Evolutionary conservation across 176 grass and related monocot species (phyloP).

Genomic region (sorghum (Sorghum bicolor)): DNA sequence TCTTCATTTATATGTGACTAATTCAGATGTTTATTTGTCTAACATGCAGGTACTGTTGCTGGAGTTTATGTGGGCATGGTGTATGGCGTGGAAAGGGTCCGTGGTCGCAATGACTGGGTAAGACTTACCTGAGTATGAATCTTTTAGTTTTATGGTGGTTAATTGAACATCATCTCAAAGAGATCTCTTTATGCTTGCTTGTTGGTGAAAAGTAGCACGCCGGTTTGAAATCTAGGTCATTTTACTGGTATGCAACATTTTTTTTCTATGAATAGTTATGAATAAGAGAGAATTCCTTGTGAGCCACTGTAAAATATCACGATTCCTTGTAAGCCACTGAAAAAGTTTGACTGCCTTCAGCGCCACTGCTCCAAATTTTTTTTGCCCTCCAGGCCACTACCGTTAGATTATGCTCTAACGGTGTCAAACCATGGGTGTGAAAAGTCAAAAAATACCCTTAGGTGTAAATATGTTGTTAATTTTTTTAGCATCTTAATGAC

Average conservation of each 20-base stretch:
- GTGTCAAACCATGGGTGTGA: no score
- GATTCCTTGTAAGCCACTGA: no score
- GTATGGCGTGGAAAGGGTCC: constrained; percentile 69
- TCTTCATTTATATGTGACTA: not conserved
- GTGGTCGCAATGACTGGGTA: constrained; percentile 74
- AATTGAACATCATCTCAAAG: not conserved
- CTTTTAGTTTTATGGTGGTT: not conserved
- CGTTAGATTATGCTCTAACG: no score
- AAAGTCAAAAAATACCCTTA: no score
- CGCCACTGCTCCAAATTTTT: no score
- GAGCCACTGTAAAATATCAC: no score
- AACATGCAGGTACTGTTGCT: constrained; percentile 55
- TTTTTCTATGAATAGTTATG: not conserved
- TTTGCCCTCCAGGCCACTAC: no score
- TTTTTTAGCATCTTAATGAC: no score
- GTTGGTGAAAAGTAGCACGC: not conserved
- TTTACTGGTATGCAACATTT: not conserved
- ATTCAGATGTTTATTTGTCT: not conserved
- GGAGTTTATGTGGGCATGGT: constrained; percentile 76
- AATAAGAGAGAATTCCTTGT: no score
- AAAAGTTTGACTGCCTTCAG: no score
- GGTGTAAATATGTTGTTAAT: no score
- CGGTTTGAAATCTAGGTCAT: not conserved
- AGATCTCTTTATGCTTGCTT: not conserved
- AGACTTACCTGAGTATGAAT: not conserved